Evolutionary conservation across 2,329 filamentous ascomycete species (phyloP).

Genomic region (Penicillium sp.): DNA sequence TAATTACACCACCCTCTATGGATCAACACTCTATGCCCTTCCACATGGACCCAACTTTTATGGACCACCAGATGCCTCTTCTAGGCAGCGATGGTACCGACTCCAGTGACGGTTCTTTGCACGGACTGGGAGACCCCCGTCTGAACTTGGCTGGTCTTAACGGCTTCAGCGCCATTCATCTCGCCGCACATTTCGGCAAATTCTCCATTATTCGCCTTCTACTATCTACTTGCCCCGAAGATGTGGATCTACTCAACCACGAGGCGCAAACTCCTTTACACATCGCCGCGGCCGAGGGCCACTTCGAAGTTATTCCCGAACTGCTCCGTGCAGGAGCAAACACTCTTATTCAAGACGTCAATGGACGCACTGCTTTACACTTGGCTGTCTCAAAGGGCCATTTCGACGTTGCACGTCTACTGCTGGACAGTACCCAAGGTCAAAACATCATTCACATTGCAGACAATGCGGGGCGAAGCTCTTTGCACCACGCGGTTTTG

Average conservation of each 20-base stretch:
- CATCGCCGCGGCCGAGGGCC: background rate
- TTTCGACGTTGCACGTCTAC: background rate
- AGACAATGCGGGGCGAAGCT: background rate
- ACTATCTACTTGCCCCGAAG: background rate
- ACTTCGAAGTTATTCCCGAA: background rate
- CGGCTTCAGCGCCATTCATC: background rate
- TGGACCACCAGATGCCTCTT: background rate
- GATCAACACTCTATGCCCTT: background rate
- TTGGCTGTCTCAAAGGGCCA: background rate
- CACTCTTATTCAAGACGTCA: background rate
- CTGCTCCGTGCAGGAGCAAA: background rate
- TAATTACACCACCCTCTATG: background rate
- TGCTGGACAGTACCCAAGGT: background rate
- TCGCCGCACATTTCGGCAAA: background rate
- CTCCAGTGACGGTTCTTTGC: background rate
- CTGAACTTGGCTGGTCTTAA: background rate
- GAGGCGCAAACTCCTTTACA: conserved; percentile 1
- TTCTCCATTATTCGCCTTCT: background rate
- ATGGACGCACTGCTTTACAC: background rate
- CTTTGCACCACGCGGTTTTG: background rate
- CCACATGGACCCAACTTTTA: background rate
- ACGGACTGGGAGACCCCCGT: background rate
- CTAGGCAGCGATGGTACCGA: background rate
- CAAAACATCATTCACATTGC: background rate
- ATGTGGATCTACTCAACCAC: background rate